Conservation (phyloP, 2,329 filamentous ascomycete species). For the Neofusicoccum laricinum region DNA sequence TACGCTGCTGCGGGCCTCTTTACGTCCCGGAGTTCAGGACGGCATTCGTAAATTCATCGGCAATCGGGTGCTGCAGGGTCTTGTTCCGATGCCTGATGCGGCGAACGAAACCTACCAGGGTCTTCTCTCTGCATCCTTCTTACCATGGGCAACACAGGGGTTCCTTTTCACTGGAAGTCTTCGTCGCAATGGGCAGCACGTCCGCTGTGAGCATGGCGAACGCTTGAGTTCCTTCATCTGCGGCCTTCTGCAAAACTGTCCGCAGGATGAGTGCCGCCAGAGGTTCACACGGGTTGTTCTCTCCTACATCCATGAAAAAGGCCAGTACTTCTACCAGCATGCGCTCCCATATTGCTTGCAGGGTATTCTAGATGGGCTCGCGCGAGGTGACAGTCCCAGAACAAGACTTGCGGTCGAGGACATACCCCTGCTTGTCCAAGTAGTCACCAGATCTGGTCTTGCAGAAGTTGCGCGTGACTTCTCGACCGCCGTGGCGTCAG, state of each 20-base stretch:
- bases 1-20: slow-evolving; percentile 40
- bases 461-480: slow-evolving; percentile 45
- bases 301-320: slow-evolving; percentile 33
- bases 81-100: not conserved
- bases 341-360: slow-evolving; percentile 43
- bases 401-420: slow-evolving; percentile 24
- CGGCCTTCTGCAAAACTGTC: slow-evolving; percentile 25
- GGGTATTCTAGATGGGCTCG: slow-evolving; percentile 37
- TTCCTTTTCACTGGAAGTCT: slow-evolving; percentile 42
- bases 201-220: slow-evolving; percentile 41
- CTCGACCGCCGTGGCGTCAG: slow-evolving; percentile 20
- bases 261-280: slow-evolving; percentile 17
- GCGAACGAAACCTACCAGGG: slow-evolving; percentile 37
- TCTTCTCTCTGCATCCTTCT: slow-evolving; percentile 41
- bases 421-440: slow-evolving; percentile 32
- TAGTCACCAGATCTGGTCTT: slow-evolving; percentile 38
- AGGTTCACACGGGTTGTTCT: slow-evolving; percentile 32
- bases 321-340: slow-evolving; percentile 37
- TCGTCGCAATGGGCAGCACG: slow-evolving; percentile 25
- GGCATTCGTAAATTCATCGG: slow-evolving; percentile 46
- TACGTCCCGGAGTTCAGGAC: slow-evolving; percentile 43
- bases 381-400: not conserved
- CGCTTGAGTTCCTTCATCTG: slow-evolving; percentile 36
- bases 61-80: slow-evolving; percentile 40
- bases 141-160: slow-evolving; percentile 49